Evolutionary conservation across 1,139 yeast species (phyloP), one percentile per base, ranked within the genome.

Genomic region (Magnusiomyces clavatus): DNA sequence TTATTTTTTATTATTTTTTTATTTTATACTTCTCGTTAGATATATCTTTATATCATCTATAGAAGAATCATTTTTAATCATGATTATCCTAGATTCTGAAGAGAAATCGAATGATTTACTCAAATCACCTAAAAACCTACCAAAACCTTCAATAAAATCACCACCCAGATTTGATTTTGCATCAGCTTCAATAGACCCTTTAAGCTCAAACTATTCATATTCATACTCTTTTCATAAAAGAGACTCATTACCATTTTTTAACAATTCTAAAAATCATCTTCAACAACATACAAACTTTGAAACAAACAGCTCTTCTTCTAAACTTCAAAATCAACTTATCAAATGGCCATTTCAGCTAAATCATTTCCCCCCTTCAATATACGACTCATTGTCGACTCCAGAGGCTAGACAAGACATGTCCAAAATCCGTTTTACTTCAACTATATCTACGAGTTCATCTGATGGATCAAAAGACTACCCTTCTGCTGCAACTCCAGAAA

Each of bases 401-500:
- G 41, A 43, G 4, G 44, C 43, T 16, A 50, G 48, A 20, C 31
- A 45, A 11, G 51, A 51, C 35, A 41, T 43, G 16, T 38, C 49
- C 10, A 29, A 44, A 10, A 48, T 51, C 14, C 48, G 53, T 8
- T 48, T 51, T 16, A 19, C 42, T 35, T 37, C 48, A 40, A 36
- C 17, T 29, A 45, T 34, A 34, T 10, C n/a, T 31, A 5, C 37
- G n/a, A n/a, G n/a, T n/a, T n/a, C n/a, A 8, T 34, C 39, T 29
- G 19, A 14, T 16, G 14, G 20, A 4, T 12, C 17, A 43, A 29
- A 31, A n/a, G 17, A 35, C 24, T 29, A 13, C 40, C 51, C 49
- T 8, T 42, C 51, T 17, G 55, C 54, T 12, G 56, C 56, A 12
- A 45, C 57, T n/a, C 48, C 55, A 6, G 69, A 74, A 54, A 84